phyloP scores from a whole-genome alignment of 164 flowering plant species.

The Macadamia integrifolia region DNA sequence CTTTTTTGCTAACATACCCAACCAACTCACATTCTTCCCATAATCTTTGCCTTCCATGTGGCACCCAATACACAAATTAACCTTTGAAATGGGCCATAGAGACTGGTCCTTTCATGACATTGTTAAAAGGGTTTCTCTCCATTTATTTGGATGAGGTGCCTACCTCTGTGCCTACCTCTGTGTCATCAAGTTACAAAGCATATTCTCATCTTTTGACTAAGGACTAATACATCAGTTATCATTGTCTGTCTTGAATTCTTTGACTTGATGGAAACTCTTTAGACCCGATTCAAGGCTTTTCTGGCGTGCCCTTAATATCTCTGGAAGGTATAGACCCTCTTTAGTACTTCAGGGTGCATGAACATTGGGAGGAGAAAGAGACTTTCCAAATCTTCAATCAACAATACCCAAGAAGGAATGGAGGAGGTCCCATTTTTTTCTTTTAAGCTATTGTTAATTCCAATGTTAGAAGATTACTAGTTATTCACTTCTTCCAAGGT shows the following conservation, averaged over 20 bases:
- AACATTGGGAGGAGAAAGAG: background rate
- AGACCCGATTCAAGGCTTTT: background rate
- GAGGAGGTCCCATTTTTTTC: background rate
- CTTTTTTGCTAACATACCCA: background rate
- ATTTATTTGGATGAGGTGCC: background rate
- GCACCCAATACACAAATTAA: constrained; percentile 3
- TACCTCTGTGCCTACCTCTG: background rate
- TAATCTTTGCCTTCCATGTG: constrained; percentile 23
- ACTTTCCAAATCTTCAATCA: too few relatives aligned
- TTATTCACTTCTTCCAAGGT: background rate
- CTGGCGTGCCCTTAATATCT: background rate
- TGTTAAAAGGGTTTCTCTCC: too few relatives aligned
- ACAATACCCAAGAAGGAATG: background rate
- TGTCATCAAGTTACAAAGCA: background rate
- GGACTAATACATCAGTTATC: too few relatives aligned
- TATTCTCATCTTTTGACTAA: background rate
- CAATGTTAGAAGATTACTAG: background rate
- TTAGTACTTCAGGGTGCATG: background rate
- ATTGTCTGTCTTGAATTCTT: too few relatives aligned
- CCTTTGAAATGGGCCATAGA: constrained; percentile 6
- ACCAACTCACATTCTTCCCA: constrained; percentile 16
- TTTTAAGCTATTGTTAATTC: background rate
- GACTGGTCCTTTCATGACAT: too few relatives aligned
- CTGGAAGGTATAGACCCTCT: constrained; percentile 3
- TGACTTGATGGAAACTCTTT: background rate